Evolutionary conservation across 495 filamentous ascomycete genomes (phyloP).

Genomic region (Annulohypoxylon bovei): DNA sequence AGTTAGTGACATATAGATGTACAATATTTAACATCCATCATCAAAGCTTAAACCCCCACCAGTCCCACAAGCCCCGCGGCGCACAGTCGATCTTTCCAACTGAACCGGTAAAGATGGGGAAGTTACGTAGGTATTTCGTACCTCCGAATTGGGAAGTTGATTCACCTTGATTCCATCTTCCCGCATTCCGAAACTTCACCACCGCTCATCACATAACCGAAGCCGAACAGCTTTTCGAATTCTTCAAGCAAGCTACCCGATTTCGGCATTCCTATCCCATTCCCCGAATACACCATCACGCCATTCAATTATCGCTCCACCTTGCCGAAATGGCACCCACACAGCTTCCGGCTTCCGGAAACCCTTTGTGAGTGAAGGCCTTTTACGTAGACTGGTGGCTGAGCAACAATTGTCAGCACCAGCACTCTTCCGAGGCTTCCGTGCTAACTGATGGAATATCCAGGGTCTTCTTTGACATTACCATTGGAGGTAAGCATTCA

Average conservation of each 20-base stretch:
- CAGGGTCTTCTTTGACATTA: constrained; percentile 92
- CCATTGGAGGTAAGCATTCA: constrained; percentile 77
- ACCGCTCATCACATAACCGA: constrained; percentile 20
- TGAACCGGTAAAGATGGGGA: constrained; percentile 3
- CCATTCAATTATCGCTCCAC: constrained; percentile 7
- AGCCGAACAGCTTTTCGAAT: constrained; percentile 18
- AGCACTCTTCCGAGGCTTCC: constrained; percentile 3
- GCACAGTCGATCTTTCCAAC: constrained; percentile 4
- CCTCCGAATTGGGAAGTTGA: constrained; percentile 6
- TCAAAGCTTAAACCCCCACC: not conserved
- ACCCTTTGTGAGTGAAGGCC: constrained; percentile 60
- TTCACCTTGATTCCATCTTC: not conserved
- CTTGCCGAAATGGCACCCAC: constrained; percentile 59
- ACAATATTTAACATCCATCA: not conserved
- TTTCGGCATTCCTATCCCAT: constrained; percentile 7
- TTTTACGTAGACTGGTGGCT: constrained; percentile 15
- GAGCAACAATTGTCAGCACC: constrained; percentile 17
- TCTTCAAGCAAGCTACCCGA: not conserved
- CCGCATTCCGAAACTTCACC: constrained; percentile 23
- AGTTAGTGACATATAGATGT: not conserved
- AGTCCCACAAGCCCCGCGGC: constrained; percentile 32
- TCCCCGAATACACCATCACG: constrained; percentile 10
- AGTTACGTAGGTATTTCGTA: constrained; percentile 2
- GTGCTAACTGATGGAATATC: constrained; percentile 14
- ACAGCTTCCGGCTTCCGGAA: constrained; percentile 62